Evolutionary conservation across 306 rosid genomes (phyloP), one percentile per base, ranked within the genome.

Genomic region (Senna tora): DNA sequence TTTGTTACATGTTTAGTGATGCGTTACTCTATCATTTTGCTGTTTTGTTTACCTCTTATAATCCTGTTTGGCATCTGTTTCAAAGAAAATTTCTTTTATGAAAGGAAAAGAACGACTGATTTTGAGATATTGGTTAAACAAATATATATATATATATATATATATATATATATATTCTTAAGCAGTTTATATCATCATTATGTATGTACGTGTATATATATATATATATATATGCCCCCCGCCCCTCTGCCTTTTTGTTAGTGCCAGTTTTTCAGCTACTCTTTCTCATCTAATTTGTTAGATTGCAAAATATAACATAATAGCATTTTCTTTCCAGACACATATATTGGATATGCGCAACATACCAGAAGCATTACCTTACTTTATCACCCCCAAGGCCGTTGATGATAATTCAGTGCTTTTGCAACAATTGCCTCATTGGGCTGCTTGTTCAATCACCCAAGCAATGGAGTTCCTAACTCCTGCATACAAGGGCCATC

Each of bases 371-470:
- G 99, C 97, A 69, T 84, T 94, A 82, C 91, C 99, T 50, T 94
- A 86, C 83, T 94, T 94, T 76, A 91, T 94, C 81, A 89, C 97
- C 67, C 96, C 97, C 16, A 94, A 91, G 84, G 90, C 96, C 6
- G 75, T 88, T 75, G 99, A 94, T 75, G 99, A 94, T 51, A 91
- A 94, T 80, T 94, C 99, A 14, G 89, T 82, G 72, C 99, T 91
- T 76, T 65, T 94, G 76, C 96, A 87, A 79, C 99, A 94, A 83
- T 78, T 94, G 80, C 99, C 99, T 50, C 99, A 94, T 83, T 94
- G 99, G 99, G 99, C 97, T 70, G 95, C 99, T 71, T 94, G 99
- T 77, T 94, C 97, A 53, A 91, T 94, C 74, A 87, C 99, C 42
- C 99, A 91, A 79, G 95, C 99, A 72, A 87, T 94, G 53, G 99